Conservation (phyloP, 805 yeast species). For the Wickerhamiella spandovensis region DNA sequence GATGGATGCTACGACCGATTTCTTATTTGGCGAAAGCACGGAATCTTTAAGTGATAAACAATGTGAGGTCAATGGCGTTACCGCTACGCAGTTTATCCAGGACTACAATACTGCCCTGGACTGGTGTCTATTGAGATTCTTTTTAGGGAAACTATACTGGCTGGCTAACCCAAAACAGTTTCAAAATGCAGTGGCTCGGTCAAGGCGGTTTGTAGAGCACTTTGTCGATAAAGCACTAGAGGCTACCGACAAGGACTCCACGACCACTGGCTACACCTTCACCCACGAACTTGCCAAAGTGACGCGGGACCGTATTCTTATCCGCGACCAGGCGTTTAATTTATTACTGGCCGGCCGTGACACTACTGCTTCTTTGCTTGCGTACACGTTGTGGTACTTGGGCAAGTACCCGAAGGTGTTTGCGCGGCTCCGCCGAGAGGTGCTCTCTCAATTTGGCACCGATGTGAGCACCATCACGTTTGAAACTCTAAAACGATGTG, state of each 20-base stretch:
- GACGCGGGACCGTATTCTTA: constrained; percentile 31
- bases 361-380: constrained; percentile 36
- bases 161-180: constrained; percentile 19
- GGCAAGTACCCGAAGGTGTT: constrained; percentile 30
- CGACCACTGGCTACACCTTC: constrained; percentile 26
- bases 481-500: constrained; percentile 32
- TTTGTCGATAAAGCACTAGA: constrained; percentile 29
- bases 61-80: constrained; percentile 12
- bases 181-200: constrained; percentile 21
- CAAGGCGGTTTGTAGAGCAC: constrained; percentile 26
- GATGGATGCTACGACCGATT: constrained; percentile 21
- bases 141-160: constrained; percentile 13
- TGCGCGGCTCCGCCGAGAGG: constrained; percentile 24
- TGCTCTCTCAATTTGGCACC: constrained; percentile 11
- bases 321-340: constrained; percentile 35
- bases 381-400: constrained; percentile 31
- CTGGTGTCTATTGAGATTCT: constrained; percentile 15
- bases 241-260: constrained; percentile 14
- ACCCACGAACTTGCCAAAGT: constrained; percentile 33
- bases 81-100: constrained; percentile 17
- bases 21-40: constrained; percentile 17
- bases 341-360: constrained; percentile 38
- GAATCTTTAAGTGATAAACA: constrained; percentile 7
- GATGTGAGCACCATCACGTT: constrained; percentile 23
- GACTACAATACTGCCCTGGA: constrained; percentile 13